Conservation (phyloP, 2,329 filamentous ascomycete genomes). For the Pseudopyrenochaeta lycopersici region DNA sequence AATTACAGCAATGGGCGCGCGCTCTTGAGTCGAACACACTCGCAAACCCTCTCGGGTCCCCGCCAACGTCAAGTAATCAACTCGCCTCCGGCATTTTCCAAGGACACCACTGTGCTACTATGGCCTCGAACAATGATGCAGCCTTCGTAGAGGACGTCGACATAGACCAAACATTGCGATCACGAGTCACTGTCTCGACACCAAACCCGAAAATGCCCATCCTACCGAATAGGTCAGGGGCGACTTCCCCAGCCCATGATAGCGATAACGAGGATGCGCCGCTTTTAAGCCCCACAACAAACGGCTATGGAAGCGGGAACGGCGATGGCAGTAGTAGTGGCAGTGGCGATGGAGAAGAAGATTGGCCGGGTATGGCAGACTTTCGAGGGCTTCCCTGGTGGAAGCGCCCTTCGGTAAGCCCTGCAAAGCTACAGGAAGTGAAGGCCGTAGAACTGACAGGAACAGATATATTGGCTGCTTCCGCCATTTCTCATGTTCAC, state of each 20-base stretch:
- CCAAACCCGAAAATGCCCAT: conserved; percentile 20
- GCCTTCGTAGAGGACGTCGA: conserved; percentile 41
- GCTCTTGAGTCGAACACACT: conserved; percentile 10
- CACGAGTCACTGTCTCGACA: conserved; percentile 16
- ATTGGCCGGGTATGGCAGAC: conserved; percentile 49
- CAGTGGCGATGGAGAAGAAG: conserved; percentile 16
- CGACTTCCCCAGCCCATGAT: conserved; percentile 18
- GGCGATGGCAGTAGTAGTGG: conserved; percentile 11
- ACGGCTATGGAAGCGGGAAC: conserved; percentile 19
- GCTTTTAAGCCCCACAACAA: conserved; percentile 29
- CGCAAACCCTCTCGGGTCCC: conserved; percentile 10
- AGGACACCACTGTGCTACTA: conserved; percentile 7
- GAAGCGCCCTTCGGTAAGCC: conserved; percentile 61
- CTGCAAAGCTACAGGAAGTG: not conserved
- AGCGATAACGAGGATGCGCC: conserved; percentile 38
- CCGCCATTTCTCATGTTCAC: conserved; percentile 83
- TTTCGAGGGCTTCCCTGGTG: conserved; percentile 57
- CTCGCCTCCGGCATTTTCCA: not conserved
- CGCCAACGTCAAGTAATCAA: not conserved
- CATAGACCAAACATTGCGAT: conserved; percentile 33
- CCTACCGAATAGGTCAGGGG: conserved; percentile 21
- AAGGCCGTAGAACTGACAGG: conserved; percentile 14
- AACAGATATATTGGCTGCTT: conserved; percentile 82
- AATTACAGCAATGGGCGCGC: conserved; percentile 27
- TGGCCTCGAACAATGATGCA: conserved; percentile 38